These are phyloP conservation scores for Trametes punicea DNA, from an alignment of 768 basidiomycete genomes.

Conservation along the genomic window DNA sequence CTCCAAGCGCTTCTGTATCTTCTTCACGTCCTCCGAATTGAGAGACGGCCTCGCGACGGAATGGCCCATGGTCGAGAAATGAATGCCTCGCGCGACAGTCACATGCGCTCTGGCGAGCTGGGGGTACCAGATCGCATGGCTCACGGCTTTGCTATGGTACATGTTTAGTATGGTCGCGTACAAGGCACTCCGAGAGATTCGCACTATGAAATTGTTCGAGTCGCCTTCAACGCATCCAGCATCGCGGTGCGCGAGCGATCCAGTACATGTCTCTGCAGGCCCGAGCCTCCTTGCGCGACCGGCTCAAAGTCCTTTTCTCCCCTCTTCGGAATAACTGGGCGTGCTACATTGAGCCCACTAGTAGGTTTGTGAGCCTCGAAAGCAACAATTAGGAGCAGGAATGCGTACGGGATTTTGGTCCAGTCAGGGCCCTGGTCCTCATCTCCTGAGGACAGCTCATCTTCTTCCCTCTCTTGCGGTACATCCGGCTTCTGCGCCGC, in stretches of 20 bases:
- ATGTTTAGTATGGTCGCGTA: background rate
- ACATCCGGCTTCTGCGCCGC: constrained; percentile 30
- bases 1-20: constrained; percentile 66
- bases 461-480: constrained; percentile 38
- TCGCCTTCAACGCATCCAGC: constrained; percentile 75
- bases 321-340: constrained; percentile 86
- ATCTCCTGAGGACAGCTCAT: constrained; percentile 60
- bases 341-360: constrained; percentile 27
- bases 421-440: constrained; percentile 78
- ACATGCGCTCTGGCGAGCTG: constrained; percentile 61
- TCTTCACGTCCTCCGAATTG: constrained; percentile 33
- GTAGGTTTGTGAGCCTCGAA: background rate
- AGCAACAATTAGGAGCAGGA: background rate
- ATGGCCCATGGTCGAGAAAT: constrained; percentile 80
- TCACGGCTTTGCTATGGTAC: constrained; percentile 62
- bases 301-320: constrained; percentile 99
- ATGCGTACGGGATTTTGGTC: constrained; percentile 66
- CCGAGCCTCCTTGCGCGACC: constrained; percentile 55
- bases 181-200: constrained; percentile 14
- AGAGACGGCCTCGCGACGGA: constrained; percentile 54
- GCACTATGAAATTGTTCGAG: constrained; percentile 74
- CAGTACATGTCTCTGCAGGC: constrained; percentile 77
- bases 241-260: constrained; percentile 80
- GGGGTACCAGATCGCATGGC: constrained; percentile 81
- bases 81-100: constrained; percentile 73